Evolutionary conservation across 805 yeast species (phyloP), one percentile per base, ranked within the genome.

Genomic region (Ogataea paradorogensis): DNA sequence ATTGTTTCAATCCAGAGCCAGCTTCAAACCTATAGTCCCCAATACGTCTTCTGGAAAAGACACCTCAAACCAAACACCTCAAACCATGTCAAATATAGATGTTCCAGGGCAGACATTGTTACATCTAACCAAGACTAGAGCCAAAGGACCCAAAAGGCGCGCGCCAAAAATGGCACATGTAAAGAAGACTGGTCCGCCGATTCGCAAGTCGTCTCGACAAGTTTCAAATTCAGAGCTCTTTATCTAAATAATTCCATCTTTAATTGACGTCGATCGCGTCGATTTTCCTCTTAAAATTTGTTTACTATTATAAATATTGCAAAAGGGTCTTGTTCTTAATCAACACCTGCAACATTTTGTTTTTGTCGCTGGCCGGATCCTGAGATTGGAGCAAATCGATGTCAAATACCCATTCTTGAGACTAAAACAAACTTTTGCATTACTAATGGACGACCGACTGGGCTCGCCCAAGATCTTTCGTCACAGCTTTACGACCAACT

Each of bases 71-170:
- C 27, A n/a, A 15, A 10, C 37, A 5, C 14, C 42, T 25, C 9
- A 48, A 16, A 56, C 53, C 22, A 37, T 46, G 14, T 43, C 53
- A 18, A 50, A 46, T 30, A 38, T 56, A 27, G 53, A 44, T 3
- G 41, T 49, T 26, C 49, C 48, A 33, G 49, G 56, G 1, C 57
- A 47, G 10, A 64, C 63, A 29, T 56, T 75, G 32, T 58, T 58
- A 0, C 80, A 76, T 52, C 56, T 70, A 2, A 74, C 66, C 31
- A 76, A 75, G 49, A 40, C 56, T 0, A 59, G 82, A 38, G 61
- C 78, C 13, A 69, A 62, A 40, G 82, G 82, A 0, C 82, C 82
- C 0, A 73, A 67, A 50, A 57, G 81, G 46, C 59, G 71, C 35
- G 59, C 71, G 14, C 80, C 80, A 1, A 62, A 63, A 37, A 27